Percentiles rank a stretch among this genome's conserved stretches.
Evolutionary conservation across 352 stramenopile genomes (phyloP).

Genomic region (Globisporangium radiosum): DNA sequence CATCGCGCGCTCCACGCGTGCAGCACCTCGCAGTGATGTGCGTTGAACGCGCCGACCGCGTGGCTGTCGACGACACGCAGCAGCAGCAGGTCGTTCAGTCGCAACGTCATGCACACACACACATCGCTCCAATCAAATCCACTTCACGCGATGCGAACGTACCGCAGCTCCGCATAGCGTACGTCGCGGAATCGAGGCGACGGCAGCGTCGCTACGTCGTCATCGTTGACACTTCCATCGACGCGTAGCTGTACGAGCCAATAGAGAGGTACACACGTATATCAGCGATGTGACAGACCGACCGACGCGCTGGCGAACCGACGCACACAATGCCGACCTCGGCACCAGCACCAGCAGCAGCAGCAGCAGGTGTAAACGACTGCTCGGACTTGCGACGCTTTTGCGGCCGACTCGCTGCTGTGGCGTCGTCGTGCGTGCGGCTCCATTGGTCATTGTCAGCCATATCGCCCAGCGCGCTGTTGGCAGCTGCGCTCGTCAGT

Average conservation of each 20-base stretch:
- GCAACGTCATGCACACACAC: background rate
- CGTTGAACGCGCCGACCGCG: conserved; percentile 42
- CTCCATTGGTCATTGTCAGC: background rate
- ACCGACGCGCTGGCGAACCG: too few species aligned
- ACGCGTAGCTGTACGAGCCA: background rate
- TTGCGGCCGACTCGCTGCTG: background rate
- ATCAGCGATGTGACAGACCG: too few species aligned
- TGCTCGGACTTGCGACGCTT: background rate
- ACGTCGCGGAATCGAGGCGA: conserved; percentile 1
- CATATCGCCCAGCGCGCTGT: too few species aligned
- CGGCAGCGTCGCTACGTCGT: background rate
- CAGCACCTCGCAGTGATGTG: conserved; percentile 35
- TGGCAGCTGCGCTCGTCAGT: background rate
- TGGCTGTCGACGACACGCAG: conserved; percentile 14
- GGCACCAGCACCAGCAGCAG: background rate
- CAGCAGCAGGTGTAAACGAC: background rate
- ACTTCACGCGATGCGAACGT: background rate
- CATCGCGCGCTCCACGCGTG: conserved; percentile 24
- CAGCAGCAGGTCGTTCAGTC: background rate
- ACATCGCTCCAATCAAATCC: too few species aligned
- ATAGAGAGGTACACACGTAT: background rate
- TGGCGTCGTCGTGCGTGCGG: background rate
- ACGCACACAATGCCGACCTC: too few species aligned
- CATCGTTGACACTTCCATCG: background rate
- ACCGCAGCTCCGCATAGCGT: conserved; percentile 10